Evolutionary conservation across 1,284 basidiomycete genomes (phyloP), one percentile per base, ranked within the genome.

Genomic region (Megacollybia platyphylla): DNA sequence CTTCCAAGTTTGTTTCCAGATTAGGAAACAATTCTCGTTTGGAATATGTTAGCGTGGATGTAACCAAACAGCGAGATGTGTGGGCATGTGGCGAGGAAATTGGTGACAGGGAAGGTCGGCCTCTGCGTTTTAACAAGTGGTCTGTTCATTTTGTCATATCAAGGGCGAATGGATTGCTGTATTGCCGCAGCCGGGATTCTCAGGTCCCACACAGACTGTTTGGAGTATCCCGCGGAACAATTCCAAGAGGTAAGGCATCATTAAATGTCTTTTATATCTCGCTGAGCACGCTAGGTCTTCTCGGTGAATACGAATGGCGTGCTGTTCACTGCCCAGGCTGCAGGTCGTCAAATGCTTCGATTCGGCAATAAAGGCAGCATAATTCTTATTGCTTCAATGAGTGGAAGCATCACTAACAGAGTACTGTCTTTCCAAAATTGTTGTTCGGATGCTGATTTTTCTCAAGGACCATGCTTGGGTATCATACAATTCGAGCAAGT

Each of bases 341-440:
- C 79, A 7, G 87, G 85, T 5, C 68, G 76, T 44, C 76, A 85
- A 59, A 88, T 87, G 83, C 64, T 57, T 13, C 68, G 76, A 26
- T 85, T 80, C 50, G 73, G 76, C 5, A 73, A 68, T n/a, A 68
- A 70, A 10, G 88, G 87, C 1, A 88, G 85, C 51, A 87, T 92
- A 50, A 73, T 88, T 49, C 61, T 89, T 49, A 79, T 91, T 51
- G 88, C 84, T 17, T 88, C 84, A 46, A 90, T 92, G 85, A 86
- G 82, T 37, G 89, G 87, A 11, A 79, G 78, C 42, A 79, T 91
- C 50, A 86, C 86, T 42, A 90, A 90, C 64, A 76, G 65, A 60
- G 87, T 81, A 52, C 41, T 68, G 46, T 24, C 18, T 30, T 20
- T 20, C 32, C 20, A 7, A 34, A 9, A 30, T 36, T 30, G 35